Evolutionary conservation across 202 grass and related monocot genomes (phyloP), one percentile per base, ranked within the genome.

Genomic region (Eragrostis tef): DNA sequence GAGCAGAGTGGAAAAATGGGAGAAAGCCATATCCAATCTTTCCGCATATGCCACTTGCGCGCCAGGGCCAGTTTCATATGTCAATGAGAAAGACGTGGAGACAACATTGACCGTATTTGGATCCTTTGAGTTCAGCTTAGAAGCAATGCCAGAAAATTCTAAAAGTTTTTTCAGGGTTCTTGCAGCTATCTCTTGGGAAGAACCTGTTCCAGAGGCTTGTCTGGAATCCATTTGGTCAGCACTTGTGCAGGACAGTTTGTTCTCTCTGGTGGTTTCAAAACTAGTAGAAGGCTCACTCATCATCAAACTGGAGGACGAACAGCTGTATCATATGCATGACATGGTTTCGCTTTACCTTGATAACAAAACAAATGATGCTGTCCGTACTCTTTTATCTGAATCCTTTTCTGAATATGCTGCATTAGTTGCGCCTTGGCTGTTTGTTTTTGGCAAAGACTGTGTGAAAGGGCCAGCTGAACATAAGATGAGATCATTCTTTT

Each of bases 111-210:
- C 90, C 43, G 79, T 92, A 47, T 92, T 92, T 86, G 86, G 90
- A 54, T 92, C 90, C 76, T 89, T 92, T 85, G 90, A 92, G 78
- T 92, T 89, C 77, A 92, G 90, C 67, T 79, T 87, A 85, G 87
- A 92, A 85, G 84, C 90, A 84, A 92, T 92, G 90, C 80, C 90
- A 24, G 83, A 89, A 73, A 79, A 92, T 81, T 92, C 79, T 53
- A 79, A 59, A 84, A 85, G 16, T 8, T 89, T 89, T 74, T 89
- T 92, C 68, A 79, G 86, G 65, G 80, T 70, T 56, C 87, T 92
- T 43, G 87, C 90, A 69, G 75, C 81, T 57, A 78, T 92, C 59
- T 84, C 90, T 43, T 87, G 90, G 90, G 84, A 83, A 44, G 90
- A 92, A 81, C 81, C 87, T 89, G 81, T 92, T 67, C 90, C 87